These are phyloP conservation scores for Calonectria pteridis DNA, from an alignment of 2,329 filamentous ascomycete genomes.

Conservation along the genomic window DNA sequence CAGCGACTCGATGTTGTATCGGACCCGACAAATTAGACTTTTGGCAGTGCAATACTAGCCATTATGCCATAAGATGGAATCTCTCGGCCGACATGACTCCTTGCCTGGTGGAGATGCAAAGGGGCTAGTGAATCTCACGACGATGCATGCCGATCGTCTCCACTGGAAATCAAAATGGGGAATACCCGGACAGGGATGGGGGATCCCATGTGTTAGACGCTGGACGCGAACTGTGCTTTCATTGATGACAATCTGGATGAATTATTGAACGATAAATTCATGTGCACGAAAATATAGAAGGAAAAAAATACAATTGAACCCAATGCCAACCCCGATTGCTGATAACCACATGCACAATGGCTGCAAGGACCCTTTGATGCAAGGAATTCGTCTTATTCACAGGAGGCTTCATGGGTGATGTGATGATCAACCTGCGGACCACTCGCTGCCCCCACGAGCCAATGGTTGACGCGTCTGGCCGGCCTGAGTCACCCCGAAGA, in stretches of 20 bases:
- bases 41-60: background rate
- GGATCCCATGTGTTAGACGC: background rate
- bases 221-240: background rate
- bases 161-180: background rate
- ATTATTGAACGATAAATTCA: background rate
- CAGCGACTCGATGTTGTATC: background rate
- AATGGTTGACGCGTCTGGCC: background rate
- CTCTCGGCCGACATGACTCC: constrained; percentile 1
- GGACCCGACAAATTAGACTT: background rate
- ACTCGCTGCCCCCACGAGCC: background rate
- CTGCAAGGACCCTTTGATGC: background rate
- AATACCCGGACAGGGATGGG: background rate
- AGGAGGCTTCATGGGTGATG: background rate
- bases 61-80: background rate
- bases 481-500: background rate
- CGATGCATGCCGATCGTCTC: background rate
- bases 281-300: background rate
- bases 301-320: background rate
- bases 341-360: background rate
- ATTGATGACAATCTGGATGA: background rate
- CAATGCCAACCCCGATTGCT: background rate
- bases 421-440: background rate
- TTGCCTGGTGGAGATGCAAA: background rate
- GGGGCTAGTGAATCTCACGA: background rate
- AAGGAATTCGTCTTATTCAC: background rate